Base-by-base conservation (phyloP, 768 basidiomycete species). In the Leucocoprinus birnbaumii region DNA sequence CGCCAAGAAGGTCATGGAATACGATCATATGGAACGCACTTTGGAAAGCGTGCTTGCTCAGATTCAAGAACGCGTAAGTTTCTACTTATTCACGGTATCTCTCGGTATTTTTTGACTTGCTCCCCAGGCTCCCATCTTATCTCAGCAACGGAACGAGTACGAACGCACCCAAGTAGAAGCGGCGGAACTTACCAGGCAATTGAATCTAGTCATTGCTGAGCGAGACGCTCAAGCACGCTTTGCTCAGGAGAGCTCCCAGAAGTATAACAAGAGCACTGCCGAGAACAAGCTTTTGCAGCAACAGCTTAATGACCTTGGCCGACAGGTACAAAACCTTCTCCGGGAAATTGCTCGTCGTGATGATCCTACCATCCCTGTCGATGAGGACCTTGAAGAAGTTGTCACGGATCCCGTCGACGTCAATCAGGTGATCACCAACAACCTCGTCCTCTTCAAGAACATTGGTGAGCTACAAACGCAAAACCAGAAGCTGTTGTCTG, bases 141-240 rank as follows among this genome's bases (percentile, higher is more conserved):
- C 88, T 14, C 90, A 96, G 68, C 96, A 98, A 71, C 87, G 91
- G 18, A 75, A 77, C 3, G 95, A 98, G 68, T 94, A 96, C 65
- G 89, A 91, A 60, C 87, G 91, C 16, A 74, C 94, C 10, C 84
- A 85, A 61, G 79, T 81, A 2, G 93, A 96, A 67, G 86, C 91
- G 3, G 73, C 85, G 25, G 86, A 92, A 49, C 84, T 98, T 21
- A 86, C 91, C 1, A 75, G 82, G 11, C 91, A 96, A 59, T 83
- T 98, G 5, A 75, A 91, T 0, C 77, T 83, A 57, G 84, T 89
- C 6, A 76, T 94, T 21, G 64, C 80, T 3, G 89, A 94, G 48
- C 87, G 93, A 5, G 95, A 97, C 59, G 66, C 73, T 0, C 81
- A 85, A 48, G 74, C 78, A 0, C 69, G 69, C 11, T 65, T 77